Evolutionary conservation across 1,284 basidiomycete species (phyloP), one percentile per base, ranked within the genome.

Genomic region (Ustilago nuda): DNA sequence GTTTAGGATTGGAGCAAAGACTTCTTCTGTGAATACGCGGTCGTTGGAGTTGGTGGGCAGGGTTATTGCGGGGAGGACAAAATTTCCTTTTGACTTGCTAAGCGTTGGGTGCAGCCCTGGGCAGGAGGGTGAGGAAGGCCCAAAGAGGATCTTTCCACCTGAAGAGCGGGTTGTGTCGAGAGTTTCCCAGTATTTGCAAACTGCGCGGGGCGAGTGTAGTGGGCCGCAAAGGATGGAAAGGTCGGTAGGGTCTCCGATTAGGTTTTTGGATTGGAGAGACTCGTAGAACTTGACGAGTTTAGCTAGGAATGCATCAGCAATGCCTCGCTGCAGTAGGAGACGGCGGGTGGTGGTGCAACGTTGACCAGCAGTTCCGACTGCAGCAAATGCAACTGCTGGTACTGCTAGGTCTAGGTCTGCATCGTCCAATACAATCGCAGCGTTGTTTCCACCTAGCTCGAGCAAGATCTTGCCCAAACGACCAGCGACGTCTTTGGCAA

Each of bases 371-470:
- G 95, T 98, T 50, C 95, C 95, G 55, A 97, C 91, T 32, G 95
- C 94, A 39, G 94, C 94, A 88, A 98, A 98, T 86, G 95, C 93
- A 23, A 95, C 91, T 0, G 92, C 90, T 50, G 93, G 93, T 17
- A 98, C 90, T 35, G 95, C 95, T 73, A 96, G 89, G 19, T 90
- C 89, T 36, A 98, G 89, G 87, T 97, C 94, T 33, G 95, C 95
- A 87, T 97, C 95, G 60, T 93, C 91, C 90, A 97, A 92, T 68
- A 98, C 90, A 80, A 97, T 92, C 43, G 94, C 91, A 66, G 94
- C 94, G 83, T 97, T 97, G 87, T 98, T 98, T 41, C 95, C 95
- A n/a, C 95, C 95, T 11, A 98, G 89, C 85, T 98, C 95, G 36
- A 98, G 70, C 45, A 96, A 90, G 39, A 91, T 88, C 88, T 96